Evolutionary conservation across 169 alveolate species (phyloP), one percentile per base, ranked within the genome.

Genomic region (Eimeria praecox): DNA sequence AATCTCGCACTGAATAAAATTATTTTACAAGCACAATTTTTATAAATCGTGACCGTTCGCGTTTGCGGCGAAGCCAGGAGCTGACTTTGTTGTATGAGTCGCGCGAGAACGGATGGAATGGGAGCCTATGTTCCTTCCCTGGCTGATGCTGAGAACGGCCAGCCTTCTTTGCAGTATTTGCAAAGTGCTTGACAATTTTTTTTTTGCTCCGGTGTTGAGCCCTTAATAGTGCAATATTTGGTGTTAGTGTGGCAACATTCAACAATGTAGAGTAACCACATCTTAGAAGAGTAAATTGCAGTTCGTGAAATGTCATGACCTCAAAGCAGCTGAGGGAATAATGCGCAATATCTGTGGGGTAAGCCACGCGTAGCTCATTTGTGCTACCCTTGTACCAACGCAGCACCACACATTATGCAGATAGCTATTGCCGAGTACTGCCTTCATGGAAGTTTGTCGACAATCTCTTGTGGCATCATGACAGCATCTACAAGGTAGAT

Each of bases 401-500:
- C 80, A 35, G 80, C 80, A 69, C 80, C 49, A 69, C 35, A 1
- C 46, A 69, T 42, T 33, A 9, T 35, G 80, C 49, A 69, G 12
- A 33, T 16, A 9, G 44, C 35, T 69, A n/a, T 33, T 33, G 80
- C n/a, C 6, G 20, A 5, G 80, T 4, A 33, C 10, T 22, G 40
- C 64, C 30, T 77, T 77, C 66, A 86, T 56, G 92, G 92, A 66
- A 86, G 62, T 20, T 92, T 92, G 92, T 92, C 96, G 42, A 92
- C 89, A 38, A 92, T 86, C 87, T 92, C 96, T 59, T 92, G 96
- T 24, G 96, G 96, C 71, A 92, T 86, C 92, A 92, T 33, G 22
- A 92, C 96, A 20, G 77, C 42, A 46, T 92, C 96, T 20, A 92
- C 86, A 3, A 92, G 35, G 87, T 92, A 92, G 42, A 92, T 92